Evolutionary conservation across 2,329 filamentous ascomycete genomes (phyloP).

Genomic region (Shiraia bambusicola): DNA sequence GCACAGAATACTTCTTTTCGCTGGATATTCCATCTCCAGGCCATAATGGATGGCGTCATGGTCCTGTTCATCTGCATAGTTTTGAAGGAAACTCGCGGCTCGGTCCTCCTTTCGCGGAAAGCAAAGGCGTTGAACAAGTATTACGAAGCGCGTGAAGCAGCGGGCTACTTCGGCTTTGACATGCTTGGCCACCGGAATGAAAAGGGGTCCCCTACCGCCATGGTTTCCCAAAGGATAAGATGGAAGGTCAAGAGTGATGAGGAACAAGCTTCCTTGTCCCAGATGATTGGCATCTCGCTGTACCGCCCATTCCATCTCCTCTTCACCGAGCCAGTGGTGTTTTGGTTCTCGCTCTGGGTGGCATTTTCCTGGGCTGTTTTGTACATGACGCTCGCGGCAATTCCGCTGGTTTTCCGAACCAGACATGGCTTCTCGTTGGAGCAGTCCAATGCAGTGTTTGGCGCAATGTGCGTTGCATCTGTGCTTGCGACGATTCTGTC

Average conservation of each 20-base stretch:
- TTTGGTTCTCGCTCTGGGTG: constrained; percentile 87
- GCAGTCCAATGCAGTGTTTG: constrained; percentile 71
- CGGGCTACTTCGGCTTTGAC: constrained; percentile 60
- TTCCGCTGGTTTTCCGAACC: constrained; percentile 73
- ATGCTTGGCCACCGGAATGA: constrained; percentile 33
- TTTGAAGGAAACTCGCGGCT: constrained; percentile 80
- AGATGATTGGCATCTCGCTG: constrained; percentile 73
- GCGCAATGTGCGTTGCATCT: constrained; percentile 68
- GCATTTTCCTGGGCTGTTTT: constrained; percentile 87
- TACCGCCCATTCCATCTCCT: constrained; percentile 77
- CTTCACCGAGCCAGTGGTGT: constrained; percentile 74
- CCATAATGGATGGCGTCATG: constrained; percentile 66
- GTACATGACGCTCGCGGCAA: constrained; percentile 79
- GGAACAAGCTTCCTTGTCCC: constrained; percentile 65
- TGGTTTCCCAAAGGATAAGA: constrained; percentile 61
- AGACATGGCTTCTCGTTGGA: constrained; percentile 69
- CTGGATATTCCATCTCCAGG: constrained; percentile 88
- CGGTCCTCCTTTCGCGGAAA: constrained; percentile 75
- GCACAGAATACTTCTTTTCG: constrained; percentile 70
- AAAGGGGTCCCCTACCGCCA: constrained; percentile 22
- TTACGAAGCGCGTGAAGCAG: constrained; percentile 71
- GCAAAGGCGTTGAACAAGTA: constrained; percentile 73
- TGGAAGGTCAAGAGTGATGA: constrained; percentile 82
- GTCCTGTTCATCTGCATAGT: constrained; percentile 66
- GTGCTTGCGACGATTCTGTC: constrained; percentile 67